Conservation (phyloP, 2,329 filamentous ascomycete species). For the Exophiala oligosperma region DNA sequence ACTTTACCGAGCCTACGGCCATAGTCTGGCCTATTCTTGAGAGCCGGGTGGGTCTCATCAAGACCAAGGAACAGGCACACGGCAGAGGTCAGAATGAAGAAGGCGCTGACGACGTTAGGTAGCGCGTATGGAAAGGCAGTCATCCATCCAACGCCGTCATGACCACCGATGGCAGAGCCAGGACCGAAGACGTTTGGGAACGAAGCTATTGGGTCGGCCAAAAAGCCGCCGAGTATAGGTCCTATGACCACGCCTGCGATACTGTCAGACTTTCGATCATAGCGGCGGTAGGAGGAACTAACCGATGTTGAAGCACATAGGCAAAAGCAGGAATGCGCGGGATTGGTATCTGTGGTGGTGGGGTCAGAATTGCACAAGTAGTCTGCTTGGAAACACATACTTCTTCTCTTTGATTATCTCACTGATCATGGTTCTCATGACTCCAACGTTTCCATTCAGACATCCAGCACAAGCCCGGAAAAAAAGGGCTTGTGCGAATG, state of each 20-base stretch:
- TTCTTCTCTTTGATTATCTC: slow-evolving; percentile 72
- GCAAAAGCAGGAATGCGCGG: slow-evolving; percentile 59
- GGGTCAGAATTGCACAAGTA: slow-evolving; percentile 38
- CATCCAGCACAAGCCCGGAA: slow-evolving; percentile 68
- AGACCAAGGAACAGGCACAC: slow-evolving; percentile 62
- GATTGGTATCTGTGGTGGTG: slow-evolving; percentile 41
- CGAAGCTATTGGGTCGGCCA: slow-evolving; percentile 65
- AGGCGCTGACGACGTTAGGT: slow-evolving; percentile 66
- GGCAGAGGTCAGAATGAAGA: slow-evolving; percentile 59
- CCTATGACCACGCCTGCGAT: slow-evolving; percentile 41
- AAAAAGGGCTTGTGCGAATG: slow-evolving; percentile 61
- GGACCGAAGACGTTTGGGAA: slow-evolving; percentile 65
- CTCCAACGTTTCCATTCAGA: slow-evolving; percentile 71
- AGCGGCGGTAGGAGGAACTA: slow-evolving; percentile 19
- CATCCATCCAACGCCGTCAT: slow-evolving; percentile 64
- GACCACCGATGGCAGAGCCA: slow-evolving; percentile 56
- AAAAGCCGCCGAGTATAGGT: slow-evolving; percentile 59
- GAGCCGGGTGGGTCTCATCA: slow-evolving; percentile 56
- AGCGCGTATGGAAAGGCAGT: slow-evolving; percentile 66
- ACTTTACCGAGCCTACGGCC: slow-evolving; percentile 41
- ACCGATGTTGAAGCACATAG: slow-evolving; percentile 70
- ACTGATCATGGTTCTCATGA: slow-evolving; percentile 72
- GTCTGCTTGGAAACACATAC: slow-evolving; percentile 35
- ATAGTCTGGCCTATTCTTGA: slow-evolving; percentile 42
- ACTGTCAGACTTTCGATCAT: no score